A percentile compares a stretch with the other conserved stretches of the same genome.
These are phyloP conservation scores for Saitozyma sp. DNA, from an alignment of 768 basidiomycete genomes.

Conservation along the genomic window DNA sequence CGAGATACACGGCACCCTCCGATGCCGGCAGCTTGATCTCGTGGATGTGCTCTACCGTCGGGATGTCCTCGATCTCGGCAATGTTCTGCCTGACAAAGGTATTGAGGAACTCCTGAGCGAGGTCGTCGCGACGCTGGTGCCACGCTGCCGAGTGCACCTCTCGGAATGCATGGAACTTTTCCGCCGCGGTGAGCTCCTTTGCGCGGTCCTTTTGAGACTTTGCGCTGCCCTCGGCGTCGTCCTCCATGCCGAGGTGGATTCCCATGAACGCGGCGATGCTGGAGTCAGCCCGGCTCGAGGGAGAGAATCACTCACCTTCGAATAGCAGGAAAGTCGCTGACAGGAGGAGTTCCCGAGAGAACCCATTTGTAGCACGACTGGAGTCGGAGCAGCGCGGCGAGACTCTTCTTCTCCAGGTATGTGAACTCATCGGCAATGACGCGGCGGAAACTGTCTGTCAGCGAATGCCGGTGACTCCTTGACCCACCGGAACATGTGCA, in stretches of 20 bases:
- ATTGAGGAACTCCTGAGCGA: conserved; percentile 65
- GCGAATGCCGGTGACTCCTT: conserved; percentile 5
- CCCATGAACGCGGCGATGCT: conserved; percentile 78
- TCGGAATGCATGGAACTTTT: conserved; percentile 94
- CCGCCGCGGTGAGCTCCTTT: conserved; percentile 82
- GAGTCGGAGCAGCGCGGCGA: conserved; percentile 73
- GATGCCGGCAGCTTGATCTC: conserved; percentile 78
- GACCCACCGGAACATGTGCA: conserved; percentile 75
- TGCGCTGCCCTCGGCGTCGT: conserved; percentile 77
- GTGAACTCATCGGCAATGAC: conserved; percentile 93
- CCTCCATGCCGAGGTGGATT: conserved; percentile 88
- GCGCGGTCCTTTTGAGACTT: conserved; percentile 75
- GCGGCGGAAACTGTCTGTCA: conserved; percentile 65
- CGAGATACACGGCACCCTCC: conserved; percentile 90
- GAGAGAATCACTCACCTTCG: conserved; percentile 60
- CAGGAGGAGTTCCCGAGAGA: conserved; percentile 92
- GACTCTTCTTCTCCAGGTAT: conserved; percentile 77
- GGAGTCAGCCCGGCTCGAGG: conserved; percentile 3
- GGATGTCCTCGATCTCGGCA: conserved; percentile 95
- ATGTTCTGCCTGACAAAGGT: conserved; percentile 67
- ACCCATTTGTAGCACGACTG: conserved; percentile 85
- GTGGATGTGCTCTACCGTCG: conserved; percentile 66
- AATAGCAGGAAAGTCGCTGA: conserved; percentile 82
- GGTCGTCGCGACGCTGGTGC: conserved; percentile 80
- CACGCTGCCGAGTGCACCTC: conserved; percentile 89